phyloP scores from a whole-genome alignment of 331 rosid species.

The Arachis monticola region DNA sequence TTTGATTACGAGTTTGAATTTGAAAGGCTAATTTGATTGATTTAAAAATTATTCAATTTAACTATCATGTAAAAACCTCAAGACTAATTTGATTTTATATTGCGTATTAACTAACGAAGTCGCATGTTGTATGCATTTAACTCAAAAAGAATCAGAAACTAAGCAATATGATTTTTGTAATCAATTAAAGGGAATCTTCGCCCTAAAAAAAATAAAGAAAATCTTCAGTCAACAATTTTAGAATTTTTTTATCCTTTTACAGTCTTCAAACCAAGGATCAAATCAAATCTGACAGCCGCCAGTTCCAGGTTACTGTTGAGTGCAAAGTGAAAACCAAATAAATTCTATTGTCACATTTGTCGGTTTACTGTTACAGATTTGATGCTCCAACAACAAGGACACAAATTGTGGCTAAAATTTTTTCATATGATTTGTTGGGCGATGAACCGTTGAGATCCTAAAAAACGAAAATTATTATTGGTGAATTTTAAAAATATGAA shows the following conservation, averaged over 20 bases:
- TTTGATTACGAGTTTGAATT: too few species aligned
- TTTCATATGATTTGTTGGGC: too few species aligned
- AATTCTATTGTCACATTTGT: constrained; percentile 28
- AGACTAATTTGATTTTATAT: too few species aligned
- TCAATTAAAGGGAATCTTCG: background rate
- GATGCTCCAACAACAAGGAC: constrained; percentile 13
- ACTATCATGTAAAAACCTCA: too few species aligned
- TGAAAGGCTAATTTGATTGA: too few species aligned
- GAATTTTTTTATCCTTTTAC: background rate
- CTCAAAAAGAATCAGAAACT: background rate
- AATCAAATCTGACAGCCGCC: constrained; percentile 32
- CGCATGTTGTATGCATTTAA: background rate
- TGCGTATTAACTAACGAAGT: too few species aligned
- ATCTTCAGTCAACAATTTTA: background rate
- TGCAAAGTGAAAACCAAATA: constrained; percentile 24
- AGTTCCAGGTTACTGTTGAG: background rate
- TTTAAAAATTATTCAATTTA: too few species aligned
- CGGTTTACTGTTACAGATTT: constrained; percentile 18
- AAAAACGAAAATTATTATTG: too few species aligned
- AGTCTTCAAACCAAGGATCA: background rate
- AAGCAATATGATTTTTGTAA: background rate
- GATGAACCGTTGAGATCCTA: too few species aligned
- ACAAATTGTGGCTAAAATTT: background rate
- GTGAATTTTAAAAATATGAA: too few species aligned
- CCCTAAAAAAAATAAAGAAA: background rate